phyloP scores from a whole-genome alignment of 2,329 filamentous ascomycete species.

The Botryotinia calthae region DNA sequence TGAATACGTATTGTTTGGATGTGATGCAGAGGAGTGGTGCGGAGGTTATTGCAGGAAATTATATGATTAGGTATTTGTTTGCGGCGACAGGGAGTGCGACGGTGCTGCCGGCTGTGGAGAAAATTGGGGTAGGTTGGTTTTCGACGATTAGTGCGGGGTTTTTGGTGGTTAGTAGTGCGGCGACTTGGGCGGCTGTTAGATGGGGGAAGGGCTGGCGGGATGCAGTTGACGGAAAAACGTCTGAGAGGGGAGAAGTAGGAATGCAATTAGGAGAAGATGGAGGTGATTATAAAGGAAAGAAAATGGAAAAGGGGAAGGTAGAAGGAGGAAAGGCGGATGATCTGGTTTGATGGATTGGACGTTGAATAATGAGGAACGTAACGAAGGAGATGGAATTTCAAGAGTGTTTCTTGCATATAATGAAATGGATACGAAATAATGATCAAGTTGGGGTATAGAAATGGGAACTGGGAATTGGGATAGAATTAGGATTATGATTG shows the following conservation, averaged over 20 bases:
- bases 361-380: neutral
- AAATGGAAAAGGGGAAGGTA: neutral
- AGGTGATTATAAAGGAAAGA: neutral
- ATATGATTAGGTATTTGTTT: conserved; percentile 73
- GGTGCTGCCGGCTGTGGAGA: conserved; percentile 70
- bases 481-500: neutral
- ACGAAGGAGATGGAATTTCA: neutral
- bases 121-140: conserved; percentile 79
- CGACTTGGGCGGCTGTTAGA: conserved; percentile 28
- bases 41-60: conserved; percentile 79
- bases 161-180: conserved; percentile 42
- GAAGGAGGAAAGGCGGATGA: neutral
- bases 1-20: conserved; percentile 81
- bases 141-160: conserved; percentile 65
- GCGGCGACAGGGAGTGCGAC: conserved; percentile 68
- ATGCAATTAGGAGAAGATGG: conserved; percentile 13
- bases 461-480: neutral
- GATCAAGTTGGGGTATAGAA: neutral
- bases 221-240: conserved; percentile 49
- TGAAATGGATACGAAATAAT: neutral
- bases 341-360: neutral
- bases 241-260: conserved; percentile 36
- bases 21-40: conserved; percentile 70
- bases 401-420: neutral
- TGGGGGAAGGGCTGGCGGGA: conserved; percentile 42